Conservation (phyloP, 177 flowering plant species). For the Tripterygium wilfordii region DNA sequence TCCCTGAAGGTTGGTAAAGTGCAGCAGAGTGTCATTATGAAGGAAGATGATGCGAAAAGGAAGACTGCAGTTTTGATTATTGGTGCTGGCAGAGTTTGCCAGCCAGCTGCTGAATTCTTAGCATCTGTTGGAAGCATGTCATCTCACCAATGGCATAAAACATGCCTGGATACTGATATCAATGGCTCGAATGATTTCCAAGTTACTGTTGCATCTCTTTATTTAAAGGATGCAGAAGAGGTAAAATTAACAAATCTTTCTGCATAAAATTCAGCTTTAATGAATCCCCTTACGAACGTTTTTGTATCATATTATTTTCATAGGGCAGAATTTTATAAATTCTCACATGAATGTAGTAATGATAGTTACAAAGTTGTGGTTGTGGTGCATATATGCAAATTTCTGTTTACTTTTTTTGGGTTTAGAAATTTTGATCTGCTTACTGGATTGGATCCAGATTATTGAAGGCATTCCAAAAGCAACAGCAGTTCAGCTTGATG, state of each 20-base stretch:
- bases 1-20: slow-evolving; percentile 58
- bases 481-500: slow-evolving; percentile 77
- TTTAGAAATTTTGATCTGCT: background rate
- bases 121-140: slow-evolving; percentile 51
- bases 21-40: slow-evolving; percentile 28
- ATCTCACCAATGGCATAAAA: slow-evolving; percentile 28
- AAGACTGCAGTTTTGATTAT: slow-evolving; percentile 62
- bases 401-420: slow-evolving; percentile 1
- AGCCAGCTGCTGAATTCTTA: slow-evolving; percentile 83
- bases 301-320: background rate
- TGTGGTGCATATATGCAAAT: too few species aligned
- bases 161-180: slow-evolving; percentile 19
- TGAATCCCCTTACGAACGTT: background rate
- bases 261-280: background rate
- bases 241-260: slow-evolving; percentile 27
- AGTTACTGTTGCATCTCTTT: slow-evolving; percentile 89
- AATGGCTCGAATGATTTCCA: slow-evolving; percentile 43
- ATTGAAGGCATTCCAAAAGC: slow-evolving; percentile 77
- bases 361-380: too few species aligned
- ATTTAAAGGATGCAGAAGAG: slow-evolving; percentile 91
- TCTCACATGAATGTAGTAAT: too few species aligned
- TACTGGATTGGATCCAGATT: slow-evolving; percentile 28
- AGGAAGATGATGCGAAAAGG: slow-evolving; percentile 18
- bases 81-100: slow-evolving; percentile 97
- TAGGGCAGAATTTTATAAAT: background rate